A percentile compares a stretch with the other conserved stretches of the same genome.
These are phyloP conservation scores for Halenospora varia DNA, from an alignment of 495 filamentous ascomycete genomes.

Conservation along the genomic window DNA sequence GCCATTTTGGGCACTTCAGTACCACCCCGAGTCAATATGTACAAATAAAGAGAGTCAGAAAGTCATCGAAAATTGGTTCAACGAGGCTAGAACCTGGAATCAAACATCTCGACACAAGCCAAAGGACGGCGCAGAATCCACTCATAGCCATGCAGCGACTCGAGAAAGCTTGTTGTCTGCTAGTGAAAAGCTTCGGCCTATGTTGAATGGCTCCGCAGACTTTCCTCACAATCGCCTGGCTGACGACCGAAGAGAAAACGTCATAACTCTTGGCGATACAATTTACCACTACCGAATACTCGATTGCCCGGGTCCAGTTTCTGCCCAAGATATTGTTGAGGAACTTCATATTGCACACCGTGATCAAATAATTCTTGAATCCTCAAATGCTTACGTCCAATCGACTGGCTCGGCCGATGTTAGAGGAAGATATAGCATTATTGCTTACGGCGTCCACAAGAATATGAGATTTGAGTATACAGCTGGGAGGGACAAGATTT, in stretches of 20 bases:
- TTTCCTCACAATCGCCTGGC: no score
- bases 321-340: constrained; percentile 19
- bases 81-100: constrained; percentile 52
- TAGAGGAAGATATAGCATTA: constrained; percentile 62
- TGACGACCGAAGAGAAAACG: not conserved
- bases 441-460: constrained; percentile 53
- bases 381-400: constrained; percentile 20
- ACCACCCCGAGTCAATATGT: constrained; percentile 92
- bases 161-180: constrained; percentile 17
- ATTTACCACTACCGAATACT: constrained; percentile 9
- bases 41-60: constrained; percentile 63
- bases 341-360: constrained; percentile 6
- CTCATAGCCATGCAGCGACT: constrained; percentile 9
- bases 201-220: not conserved
- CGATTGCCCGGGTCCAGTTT: constrained; percentile 2
- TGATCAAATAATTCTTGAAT: constrained; percentile 23
- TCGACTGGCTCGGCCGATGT: constrained; percentile 25
- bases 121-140: not conserved
- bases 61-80: constrained; percentile 78
- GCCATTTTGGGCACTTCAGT: constrained; percentile 91
- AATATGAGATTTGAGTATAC: constrained; percentile 51
- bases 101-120: constrained; percentile 8
- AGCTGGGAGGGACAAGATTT: constrained; percentile 36
- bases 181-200: constrained; percentile 4
- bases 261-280: not conserved